phyloP scores from a whole-genome alignment of 2,329 filamentous ascomycete genomes.

The Gyromitra esculenta region DNA sequence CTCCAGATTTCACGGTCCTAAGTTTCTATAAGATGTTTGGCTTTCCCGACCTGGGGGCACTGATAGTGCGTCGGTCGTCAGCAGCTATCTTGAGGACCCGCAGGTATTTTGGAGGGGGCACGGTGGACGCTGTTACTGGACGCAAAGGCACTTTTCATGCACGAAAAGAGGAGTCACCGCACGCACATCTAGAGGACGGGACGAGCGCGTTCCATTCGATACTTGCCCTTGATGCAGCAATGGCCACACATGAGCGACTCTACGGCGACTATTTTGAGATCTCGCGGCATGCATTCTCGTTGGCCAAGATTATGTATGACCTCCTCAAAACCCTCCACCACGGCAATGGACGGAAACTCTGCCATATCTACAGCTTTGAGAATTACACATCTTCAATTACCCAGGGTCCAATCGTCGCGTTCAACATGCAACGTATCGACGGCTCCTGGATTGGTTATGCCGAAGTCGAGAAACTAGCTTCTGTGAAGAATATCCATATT shows the following conservation, averaged over 20 bases:
- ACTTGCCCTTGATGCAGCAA: slow-evolving; percentile 78
- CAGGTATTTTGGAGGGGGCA: slow-evolving; percentile 92
- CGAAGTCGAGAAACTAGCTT: slow-evolving; percentile 87
- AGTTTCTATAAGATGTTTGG: slow-evolving; percentile 99
- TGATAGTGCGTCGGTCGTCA: slow-evolving; percentile 73
- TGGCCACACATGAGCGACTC: slow-evolving; percentile 73
- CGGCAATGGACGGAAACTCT: slow-evolving; percentile 68
- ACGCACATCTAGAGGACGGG: slow-evolving; percentile 88
- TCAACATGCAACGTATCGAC: slow-evolving; percentile 77
- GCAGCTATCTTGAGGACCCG: slow-evolving; percentile 61
- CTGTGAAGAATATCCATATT: slow-evolving; percentile 80
- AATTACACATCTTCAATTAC: slow-evolving; percentile 59
- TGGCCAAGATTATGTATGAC: slow-evolving; percentile 70
- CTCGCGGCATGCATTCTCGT: slow-evolving; percentile 74
- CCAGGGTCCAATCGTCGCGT: slow-evolving; percentile 80
- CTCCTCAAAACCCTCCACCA: slow-evolving; percentile 72
- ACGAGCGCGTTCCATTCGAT: slow-evolving; percentile 92
- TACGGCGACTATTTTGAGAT: slow-evolving; percentile 77
- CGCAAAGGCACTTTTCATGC: slow-evolving; percentile 84
- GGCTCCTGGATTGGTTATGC: slow-evolving; percentile 81
- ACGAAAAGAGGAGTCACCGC: slow-evolving; percentile 74
- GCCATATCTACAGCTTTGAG: slow-evolving; percentile 57
- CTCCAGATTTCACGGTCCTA: slow-evolving; percentile 85
- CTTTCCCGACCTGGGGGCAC: slow-evolving; percentile 86
- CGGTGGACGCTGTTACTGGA: slow-evolving; percentile 83